phyloP scores from a whole-genome alignment of 2,329 filamentous ascomycete genomes.

The Sporothrix phasma region DNA sequence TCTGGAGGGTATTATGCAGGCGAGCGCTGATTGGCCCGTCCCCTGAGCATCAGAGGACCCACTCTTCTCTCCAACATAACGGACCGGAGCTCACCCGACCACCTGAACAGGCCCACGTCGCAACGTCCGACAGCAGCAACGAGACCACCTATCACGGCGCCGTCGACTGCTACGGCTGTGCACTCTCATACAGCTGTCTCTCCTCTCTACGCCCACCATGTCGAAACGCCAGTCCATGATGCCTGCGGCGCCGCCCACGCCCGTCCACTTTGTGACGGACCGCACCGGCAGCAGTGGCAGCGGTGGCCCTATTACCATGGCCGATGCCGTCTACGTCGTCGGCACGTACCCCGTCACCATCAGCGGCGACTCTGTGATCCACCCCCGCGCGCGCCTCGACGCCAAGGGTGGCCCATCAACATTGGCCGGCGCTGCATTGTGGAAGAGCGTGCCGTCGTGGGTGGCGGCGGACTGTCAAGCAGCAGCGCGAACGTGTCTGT shows the following conservation, averaged over 20 bases:
- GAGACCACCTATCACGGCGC: not conserved
- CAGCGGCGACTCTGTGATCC: constrained; percentile 68
- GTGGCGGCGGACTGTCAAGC: constrained; percentile 27
- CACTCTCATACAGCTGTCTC: too few species aligned
- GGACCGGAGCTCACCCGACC: not conserved
- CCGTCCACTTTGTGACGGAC: constrained; percentile 41
- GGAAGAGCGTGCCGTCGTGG: constrained; percentile 56
- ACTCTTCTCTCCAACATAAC: not conserved
- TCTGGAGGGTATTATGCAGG: not conserved
- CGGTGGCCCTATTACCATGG: constrained; percentile 43
- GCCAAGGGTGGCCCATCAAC: constrained; percentile 65
- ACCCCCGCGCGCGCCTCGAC: constrained; percentile 73
- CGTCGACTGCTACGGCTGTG: not conserved
- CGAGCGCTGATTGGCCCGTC: not conserved
- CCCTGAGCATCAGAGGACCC: not conserved
- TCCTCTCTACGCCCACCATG: constrained; percentile 15
- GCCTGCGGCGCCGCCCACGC: constrained; percentile 42
- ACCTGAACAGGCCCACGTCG: not conserved
- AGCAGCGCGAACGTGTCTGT: constrained; percentile 20
- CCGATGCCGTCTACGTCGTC: constrained; percentile 51
- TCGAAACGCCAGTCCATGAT: constrained; percentile 48
- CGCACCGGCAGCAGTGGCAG: not conserved
- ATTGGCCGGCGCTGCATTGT: constrained; percentile 76
- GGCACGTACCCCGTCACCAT: constrained; percentile 73
- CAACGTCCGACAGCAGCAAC: not conserved